Conservation (phyloP, 179 eudicot species). For the Pouteria campechiana region DNA sequence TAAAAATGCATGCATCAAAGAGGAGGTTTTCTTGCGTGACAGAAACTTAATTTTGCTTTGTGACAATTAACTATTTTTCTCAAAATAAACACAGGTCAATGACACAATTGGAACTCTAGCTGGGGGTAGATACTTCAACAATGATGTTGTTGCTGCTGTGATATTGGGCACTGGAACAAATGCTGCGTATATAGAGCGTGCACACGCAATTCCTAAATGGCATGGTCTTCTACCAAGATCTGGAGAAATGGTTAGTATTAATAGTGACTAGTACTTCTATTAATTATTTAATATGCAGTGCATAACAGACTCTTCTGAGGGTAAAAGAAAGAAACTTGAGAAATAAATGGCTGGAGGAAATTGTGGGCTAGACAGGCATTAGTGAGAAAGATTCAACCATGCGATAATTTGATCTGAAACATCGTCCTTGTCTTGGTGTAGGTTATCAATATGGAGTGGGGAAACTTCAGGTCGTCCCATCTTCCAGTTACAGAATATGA, state of each 20-base stretch:
- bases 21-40: neutral
- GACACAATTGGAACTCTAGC: conserved; percentile 94
- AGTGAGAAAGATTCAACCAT: too few relatives aligned
- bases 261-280: neutral
- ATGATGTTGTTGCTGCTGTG: conserved; percentile 76
- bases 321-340: too few relatives aligned
- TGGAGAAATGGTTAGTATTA: conserved; percentile 74
- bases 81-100: conserved; percentile 43
- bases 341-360: too few relatives aligned
- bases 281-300: neutral
- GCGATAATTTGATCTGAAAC: too few relatives aligned
- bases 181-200: conserved; percentile 92
- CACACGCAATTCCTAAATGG: conserved; percentile 87
- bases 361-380: too few relatives aligned
- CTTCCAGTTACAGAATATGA: conserved; percentile 85
- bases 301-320: too few relatives aligned
- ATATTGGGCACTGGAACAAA: conserved; percentile 94
- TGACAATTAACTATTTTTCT: neutral
- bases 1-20: neutral
- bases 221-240: conserved; percentile 70
- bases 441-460: conserved; percentile 99
- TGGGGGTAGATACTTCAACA: conserved; percentile 53
- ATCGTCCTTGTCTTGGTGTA: conserved; percentile 10
- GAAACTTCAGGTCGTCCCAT: conserved; percentile 80
- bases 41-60: neutral